Evolutionary conservation across 345 rosid genomes (phyloP), one percentile per base, ranked within the genome.

Genomic region (Fremontodendron californicum): DNA sequence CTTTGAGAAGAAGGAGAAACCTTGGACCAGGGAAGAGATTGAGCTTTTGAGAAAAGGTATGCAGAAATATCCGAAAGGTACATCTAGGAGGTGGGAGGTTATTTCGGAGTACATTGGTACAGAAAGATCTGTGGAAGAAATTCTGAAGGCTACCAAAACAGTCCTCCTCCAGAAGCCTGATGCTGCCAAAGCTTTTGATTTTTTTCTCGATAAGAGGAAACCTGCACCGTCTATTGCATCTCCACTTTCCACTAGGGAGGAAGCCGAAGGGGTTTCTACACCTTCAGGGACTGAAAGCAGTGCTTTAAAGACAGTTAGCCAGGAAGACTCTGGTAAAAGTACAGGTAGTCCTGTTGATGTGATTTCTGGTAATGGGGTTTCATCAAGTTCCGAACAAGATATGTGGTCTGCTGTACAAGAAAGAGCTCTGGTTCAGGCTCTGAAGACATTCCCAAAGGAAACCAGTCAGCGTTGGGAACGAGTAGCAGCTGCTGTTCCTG

Each of bases 111-210:
- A 87, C 84, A 89, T 95, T 8, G 98, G 98, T 66, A 93, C 98
- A 5, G n/a, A n/a, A n/a, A n/a, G n/a, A n/a, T n/a, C n/a, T n/a
- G n/a, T n/a, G n/a, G n/a, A n/a, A n/a, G n/a, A n/a, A n/a, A n/a
- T n/a, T n/a, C n/a, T n/a, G n/a, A n/a, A n/a, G n/a, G n/a, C n/a
- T n/a, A n/a, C n/a, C 13, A 93, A 93, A 87, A 92, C 96, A 0
- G 97, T 95, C 52, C 99, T 95, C 60, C 97, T 93, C 40, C 97
- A 93, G 78, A 95, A 93, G 88, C 99, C 99, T 10, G 98, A 95
- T 76, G 73, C 89, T 57, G 74, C 91, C n/a, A 95, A 90, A 88
- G 98, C 99, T 73, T 95, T 93, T n/a, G 97, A 95, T 84, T 93
- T 96, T 7, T 95, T 95, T 86, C 96, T 95, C 8, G 97, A 95